Evolutionary conservation across 108 stramenopile species (phyloP), one percentile per base, ranked within the genome.

Genomic region (Discostella stelligeroides): DNA sequence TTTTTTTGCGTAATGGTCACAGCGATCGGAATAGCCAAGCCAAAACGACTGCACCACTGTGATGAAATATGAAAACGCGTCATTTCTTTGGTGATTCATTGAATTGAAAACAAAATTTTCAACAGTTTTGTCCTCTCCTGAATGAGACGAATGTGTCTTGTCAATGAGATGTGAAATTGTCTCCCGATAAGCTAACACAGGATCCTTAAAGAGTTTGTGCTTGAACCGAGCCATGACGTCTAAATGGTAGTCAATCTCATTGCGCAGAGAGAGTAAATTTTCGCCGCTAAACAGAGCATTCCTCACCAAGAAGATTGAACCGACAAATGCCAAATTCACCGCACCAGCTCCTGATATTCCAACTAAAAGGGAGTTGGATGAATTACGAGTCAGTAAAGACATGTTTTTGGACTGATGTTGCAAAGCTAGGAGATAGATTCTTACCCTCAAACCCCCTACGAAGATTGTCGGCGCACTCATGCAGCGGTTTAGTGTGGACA

Each of bases 11-110:
- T 42, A 57, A 28, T 46, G 29, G 0, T 68, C 41, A 29, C 38
- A 43, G 28, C 55, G 21, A 38, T 68, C 56, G 27, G 45, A 42
- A 40, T 57, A 38, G 13, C 67, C 67, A 2, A 57, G 25, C 38
- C 54, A 68, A 57, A 46, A 46, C 29, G 67, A 56, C 45, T 46
- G 54, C 41, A 45, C 30, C n/a, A 38, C 23, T 58, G 11, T 13
- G 24, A 46, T n/a, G 7, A 58, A 29, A 15, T 14, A 57, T 24
- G 7, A 45, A 27, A 27, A 45, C 13, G 5, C 15, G 28, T 63
- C 9, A 14, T 1, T 9, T 25, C 20, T 47, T 4, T 23, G 28
- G 3, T 21, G 7, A 7, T 30, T 30, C 57, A 45, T 17, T 10
- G 43, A 9, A 30, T 58, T 34, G 9, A 12, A 8, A 53, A 21